These are phyloP conservation scores for Exidia glandulosa DNA, from an alignment of 768 basidiomycete species.

Conservation along the genomic window DNA sequence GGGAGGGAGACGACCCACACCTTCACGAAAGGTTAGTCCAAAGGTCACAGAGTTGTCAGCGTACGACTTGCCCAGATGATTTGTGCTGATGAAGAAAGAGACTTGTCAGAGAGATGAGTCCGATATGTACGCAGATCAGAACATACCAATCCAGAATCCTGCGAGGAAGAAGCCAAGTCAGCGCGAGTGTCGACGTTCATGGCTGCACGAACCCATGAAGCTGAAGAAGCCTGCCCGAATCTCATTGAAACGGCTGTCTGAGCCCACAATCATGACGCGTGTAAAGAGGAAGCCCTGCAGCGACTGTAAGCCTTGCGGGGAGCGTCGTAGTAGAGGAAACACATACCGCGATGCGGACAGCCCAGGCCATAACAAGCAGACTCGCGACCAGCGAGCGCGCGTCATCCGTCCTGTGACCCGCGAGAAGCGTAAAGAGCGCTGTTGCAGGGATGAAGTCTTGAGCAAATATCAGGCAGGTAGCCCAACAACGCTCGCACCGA, in stretches of 20 bases:
- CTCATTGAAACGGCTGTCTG: slow-evolving; percentile 56
- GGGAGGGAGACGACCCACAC: slow-evolving; percentile 57
- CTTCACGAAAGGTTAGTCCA: slow-evolving; percentile 20
- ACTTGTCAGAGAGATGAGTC: background rate
- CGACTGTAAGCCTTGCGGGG: background rate
- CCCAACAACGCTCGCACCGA: slow-evolving; percentile 27
- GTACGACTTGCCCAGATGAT: slow-evolving; percentile 42
- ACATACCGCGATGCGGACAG: slow-evolving; percentile 40
- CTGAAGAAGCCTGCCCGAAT: slow-evolving; percentile 56
- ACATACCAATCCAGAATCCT: slow-evolving; percentile 47
- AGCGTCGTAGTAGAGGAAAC: background rate
- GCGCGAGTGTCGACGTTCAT: background rate
- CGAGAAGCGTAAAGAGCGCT: slow-evolving; percentile 52
- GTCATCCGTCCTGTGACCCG: slow-evolving; percentile 46
- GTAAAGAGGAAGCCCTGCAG: slow-evolving; percentile 47
- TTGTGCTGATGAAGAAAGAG: slow-evolving; percentile 28
- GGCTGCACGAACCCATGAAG: slow-evolving; percentile 35
- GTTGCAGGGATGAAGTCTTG: background rate
- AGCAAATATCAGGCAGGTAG: background rate
- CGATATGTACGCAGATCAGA: background rate
- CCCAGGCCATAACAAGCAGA: slow-evolving; percentile 59
- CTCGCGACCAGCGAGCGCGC: slow-evolving; percentile 45
- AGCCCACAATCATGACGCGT: slow-evolving; percentile 58
- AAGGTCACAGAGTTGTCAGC: slow-evolving; percentile 1
- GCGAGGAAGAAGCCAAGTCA: background rate